These are phyloP conservation scores for Arthrobotrys megalospora DNA, from an alignment of 2,329 filamentous ascomycete genomes.

Conservation along the genomic window DNA sequence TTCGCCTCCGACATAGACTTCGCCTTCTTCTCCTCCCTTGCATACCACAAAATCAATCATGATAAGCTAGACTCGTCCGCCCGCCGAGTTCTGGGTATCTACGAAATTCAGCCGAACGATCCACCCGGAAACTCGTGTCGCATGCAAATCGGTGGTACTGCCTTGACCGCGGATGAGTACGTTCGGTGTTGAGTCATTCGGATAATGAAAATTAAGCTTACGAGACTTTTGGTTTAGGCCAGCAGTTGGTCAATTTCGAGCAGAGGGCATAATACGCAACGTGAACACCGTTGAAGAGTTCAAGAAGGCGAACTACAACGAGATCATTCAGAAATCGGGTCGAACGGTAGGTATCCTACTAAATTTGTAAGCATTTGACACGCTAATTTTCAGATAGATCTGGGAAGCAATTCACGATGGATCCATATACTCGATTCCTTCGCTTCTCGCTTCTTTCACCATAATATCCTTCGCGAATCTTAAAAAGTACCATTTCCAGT, in stretches of 20 bases:
- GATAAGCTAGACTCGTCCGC: slow-evolving; percentile 97
- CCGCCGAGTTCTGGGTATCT: slow-evolving; percentile 86
- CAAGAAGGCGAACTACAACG: slow-evolving; percentile 82
- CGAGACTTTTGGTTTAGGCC: slow-evolving; percentile 53
- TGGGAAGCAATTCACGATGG: slow-evolving; percentile 98
- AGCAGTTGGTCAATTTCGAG: slow-evolving; percentile 71
- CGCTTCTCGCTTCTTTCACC: slow-evolving; percentile 88
- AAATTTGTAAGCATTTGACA: not conserved
- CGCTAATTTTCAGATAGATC: slow-evolving; percentile 74
- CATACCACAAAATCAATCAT: slow-evolving; percentile 93
- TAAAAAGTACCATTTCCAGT: slow-evolving; percentile 98
- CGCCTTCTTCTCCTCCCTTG: slow-evolving; percentile 94
- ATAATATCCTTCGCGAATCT: slow-evolving; percentile 94
- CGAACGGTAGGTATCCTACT: slow-evolving; percentile 76
- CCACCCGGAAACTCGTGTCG: slow-evolving; percentile 82
- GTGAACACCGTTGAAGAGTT: slow-evolving; percentile 97
- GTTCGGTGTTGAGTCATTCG: slow-evolving; percentile 66
- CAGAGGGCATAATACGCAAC: slow-evolving; percentile 94
- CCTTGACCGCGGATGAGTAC: slow-evolving; percentile 86
- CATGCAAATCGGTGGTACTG: slow-evolving; percentile 91
- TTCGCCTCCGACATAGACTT: slow-evolving; percentile 96
- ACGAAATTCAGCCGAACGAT: slow-evolving; percentile 83
- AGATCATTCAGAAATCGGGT: slow-evolving; percentile 83
- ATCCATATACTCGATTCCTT: slow-evolving; percentile 94
- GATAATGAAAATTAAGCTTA: slow-evolving; percentile 16